Evolutionary conservation across 2,329 filamentous ascomycete genomes (phyloP).

Genomic region (Trichoderma atroviride): DNA sequence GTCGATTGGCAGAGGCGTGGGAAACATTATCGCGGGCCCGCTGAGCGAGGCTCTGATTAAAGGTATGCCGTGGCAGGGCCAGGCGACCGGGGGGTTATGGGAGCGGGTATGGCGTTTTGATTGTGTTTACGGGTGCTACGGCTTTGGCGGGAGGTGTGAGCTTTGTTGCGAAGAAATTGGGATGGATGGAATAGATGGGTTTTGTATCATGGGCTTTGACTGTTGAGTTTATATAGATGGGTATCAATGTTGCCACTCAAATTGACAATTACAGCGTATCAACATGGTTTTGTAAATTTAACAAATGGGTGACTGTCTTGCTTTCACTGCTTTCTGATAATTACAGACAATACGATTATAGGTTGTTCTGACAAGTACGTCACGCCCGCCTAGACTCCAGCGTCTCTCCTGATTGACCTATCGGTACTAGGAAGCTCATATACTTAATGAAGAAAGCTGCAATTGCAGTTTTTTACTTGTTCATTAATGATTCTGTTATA

Average conservation of each 20-base stretch:
- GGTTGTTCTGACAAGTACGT: too few relatives aligned
- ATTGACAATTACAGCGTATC: too few relatives aligned
- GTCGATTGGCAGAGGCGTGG: slow-evolving; percentile 61
- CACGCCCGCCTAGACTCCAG: too few relatives aligned
- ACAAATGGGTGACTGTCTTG: too few relatives aligned
- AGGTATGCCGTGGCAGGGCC: slow-evolving; percentile 47
- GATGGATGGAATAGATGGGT: slow-evolving; percentile 33
- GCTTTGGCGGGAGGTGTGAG: slow-evolving; percentile 37
- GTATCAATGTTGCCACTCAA: not conserved
- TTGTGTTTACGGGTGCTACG: slow-evolving; percentile 40
- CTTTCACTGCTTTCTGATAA: too few relatives aligned
- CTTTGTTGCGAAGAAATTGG: slow-evolving; percentile 38
- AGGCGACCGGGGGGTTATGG: slow-evolving; percentile 39
- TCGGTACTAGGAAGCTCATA: too few relatives aligned
- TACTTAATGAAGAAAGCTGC: too few relatives aligned
- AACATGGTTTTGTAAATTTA: too few relatives aligned
- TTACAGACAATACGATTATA: too few relatives aligned
- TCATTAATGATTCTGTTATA: too few relatives aligned
- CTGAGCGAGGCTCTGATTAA: slow-evolving; percentile 57
- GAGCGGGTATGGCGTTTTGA: slow-evolving; percentile 40
- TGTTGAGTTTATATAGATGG: not conserved
- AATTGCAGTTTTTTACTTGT: too few relatives aligned
- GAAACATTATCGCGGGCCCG: slow-evolving; percentile 61
- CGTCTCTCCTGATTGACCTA: too few relatives aligned
- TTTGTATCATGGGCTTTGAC: not conserved